These are phyloP conservation scores for Aurantiochytrium sp. DNA, from an alignment of 108 stramenopile species.

Conservation along the genomic window DNA sequence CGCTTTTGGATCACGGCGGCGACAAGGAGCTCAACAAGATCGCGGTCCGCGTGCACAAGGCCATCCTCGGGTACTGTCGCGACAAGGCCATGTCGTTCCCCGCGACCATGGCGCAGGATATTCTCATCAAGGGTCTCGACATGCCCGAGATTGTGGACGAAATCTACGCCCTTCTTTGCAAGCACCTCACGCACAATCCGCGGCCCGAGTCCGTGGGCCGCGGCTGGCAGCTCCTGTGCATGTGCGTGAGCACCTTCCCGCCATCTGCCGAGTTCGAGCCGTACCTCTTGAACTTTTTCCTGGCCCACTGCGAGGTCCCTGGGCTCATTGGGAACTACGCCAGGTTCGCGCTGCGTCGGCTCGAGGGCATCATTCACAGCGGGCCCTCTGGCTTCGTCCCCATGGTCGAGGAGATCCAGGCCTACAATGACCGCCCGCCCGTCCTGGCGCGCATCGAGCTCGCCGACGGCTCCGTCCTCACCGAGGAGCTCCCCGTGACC, in stretches of 20 bases:
- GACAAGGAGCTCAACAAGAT: slow-evolving; percentile 50
- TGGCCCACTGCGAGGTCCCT: slow-evolving; percentile 43
- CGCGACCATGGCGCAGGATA: slow-evolving; percentile 63
- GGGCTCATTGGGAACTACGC: slow-evolving; percentile 59
- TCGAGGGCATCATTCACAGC: slow-evolving; percentile 58
- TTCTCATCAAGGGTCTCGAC: slow-evolving; percentile 61
- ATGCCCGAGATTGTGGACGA: slow-evolving; percentile 56
- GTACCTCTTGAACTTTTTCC: slow-evolving; percentile 62
- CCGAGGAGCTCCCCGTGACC: slow-evolving; percentile 63
- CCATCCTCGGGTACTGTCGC: slow-evolving; percentile 64
- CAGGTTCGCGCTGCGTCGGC: slow-evolving; percentile 54
- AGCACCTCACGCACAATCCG: slow-evolving; percentile 61
- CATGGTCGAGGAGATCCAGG: slow-evolving; percentile 61
- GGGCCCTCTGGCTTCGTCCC: slow-evolving; percentile 62
- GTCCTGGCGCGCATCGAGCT: slow-evolving; percentile 62
- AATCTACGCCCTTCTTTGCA: slow-evolving; percentile 57
- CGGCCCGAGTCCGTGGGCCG: slow-evolving; percentile 51
- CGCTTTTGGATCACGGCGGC: slow-evolving; percentile 46
- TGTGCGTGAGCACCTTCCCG: slow-evolving; percentile 64
- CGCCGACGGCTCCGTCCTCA: slow-evolving; percentile 59
- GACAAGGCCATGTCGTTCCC: slow-evolving; percentile 67
- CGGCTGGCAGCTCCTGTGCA: slow-evolving; percentile 68
- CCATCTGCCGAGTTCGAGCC: slow-evolving; percentile 59
- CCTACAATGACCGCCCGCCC: slow-evolving; percentile 66
- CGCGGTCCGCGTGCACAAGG: slow-evolving; percentile 59